Evolutionary conservation across 2,329 filamentous ascomycete species (phyloP), one percentile per base, ranked within the genome.

Genomic region (Curvularia sp.): DNA sequence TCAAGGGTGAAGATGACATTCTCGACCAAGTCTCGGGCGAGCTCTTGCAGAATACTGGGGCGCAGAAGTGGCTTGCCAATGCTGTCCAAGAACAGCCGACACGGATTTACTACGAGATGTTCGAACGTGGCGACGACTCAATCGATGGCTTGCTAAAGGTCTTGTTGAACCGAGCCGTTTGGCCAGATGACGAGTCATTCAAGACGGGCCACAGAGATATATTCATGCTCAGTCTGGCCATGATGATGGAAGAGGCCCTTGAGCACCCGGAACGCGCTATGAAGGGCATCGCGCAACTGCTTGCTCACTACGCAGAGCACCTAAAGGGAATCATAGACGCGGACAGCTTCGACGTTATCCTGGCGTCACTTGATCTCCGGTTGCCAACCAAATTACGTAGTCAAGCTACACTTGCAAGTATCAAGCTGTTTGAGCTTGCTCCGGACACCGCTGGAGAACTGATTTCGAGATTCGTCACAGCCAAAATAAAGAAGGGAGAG

Each of bases 181-280:
- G 81, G 81, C 55, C 68, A 1, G 71, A 74, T 21, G 74, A 80
- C 43, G 70, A 77, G 58, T 60, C 68, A 48, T 85, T 79, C 79
- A 84, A 70, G 27, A 69, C 72, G 10, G 79, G 78, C 2, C 78
- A 82, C 60, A 63, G 77, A 67, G 88, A 91, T 71, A 82, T 89
- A 70, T 89, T 90, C 55, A 86, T 89, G 70, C 86, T 96, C 56
- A 88, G 94, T 66, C 87, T 97, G 65, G 93, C 93, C 23, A 90
- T 91, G 70, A 82, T 97, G 67, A 96, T 97, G 88, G 92, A 96
- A 74, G 92, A 92, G 43, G 93, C 92, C 52, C 87, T 93, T 69
- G 92, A 97, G 55, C 76, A 86, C 59, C 84, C 86, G 36, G 85
- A 85, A 43, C 81, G 85, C 46, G 83, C 86, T 4, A 82, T 89